Conservation (phyloP, 176 grass and related monocot species). For the Oropetium thomaeum region DNA sequence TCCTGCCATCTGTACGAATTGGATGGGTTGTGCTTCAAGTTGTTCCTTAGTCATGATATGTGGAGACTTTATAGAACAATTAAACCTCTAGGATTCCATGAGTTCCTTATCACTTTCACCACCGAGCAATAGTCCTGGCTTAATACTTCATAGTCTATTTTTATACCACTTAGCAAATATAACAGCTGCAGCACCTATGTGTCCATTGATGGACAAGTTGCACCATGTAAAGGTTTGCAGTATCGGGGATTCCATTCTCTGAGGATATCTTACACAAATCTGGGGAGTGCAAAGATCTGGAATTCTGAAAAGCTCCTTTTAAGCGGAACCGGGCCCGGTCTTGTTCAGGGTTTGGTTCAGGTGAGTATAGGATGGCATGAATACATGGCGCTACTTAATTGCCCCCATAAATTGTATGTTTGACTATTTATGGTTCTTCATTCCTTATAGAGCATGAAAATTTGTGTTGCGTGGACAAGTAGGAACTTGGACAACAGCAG, state of each 20-base stretch:
- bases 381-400: neutral
- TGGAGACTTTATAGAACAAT: neutral
- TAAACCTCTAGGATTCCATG: neutral
- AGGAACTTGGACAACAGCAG: neutral
- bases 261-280: neutral
- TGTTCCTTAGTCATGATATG: neutral
- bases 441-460: neutral
- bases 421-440: neutral
- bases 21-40: neutral
- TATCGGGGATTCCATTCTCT: neutral
- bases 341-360: conserved; percentile 23
- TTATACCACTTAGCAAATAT: neutral
- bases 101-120: neutral
- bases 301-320: neutral
- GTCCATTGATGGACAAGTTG: neutral
- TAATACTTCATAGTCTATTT: conserved; percentile 1
- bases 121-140: neutral
- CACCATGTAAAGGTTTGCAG: neutral
- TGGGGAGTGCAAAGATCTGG: neutral
- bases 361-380: neutral
- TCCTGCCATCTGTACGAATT: neutral
- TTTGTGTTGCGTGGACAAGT: neutral
- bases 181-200: neutral
- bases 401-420: neutral
- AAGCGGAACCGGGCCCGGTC: neutral